These are phyloP conservation scores for Nemophila menziesii DNA, from an alignment of 257 asterid genomes.

Conservation along the genomic window DNA sequence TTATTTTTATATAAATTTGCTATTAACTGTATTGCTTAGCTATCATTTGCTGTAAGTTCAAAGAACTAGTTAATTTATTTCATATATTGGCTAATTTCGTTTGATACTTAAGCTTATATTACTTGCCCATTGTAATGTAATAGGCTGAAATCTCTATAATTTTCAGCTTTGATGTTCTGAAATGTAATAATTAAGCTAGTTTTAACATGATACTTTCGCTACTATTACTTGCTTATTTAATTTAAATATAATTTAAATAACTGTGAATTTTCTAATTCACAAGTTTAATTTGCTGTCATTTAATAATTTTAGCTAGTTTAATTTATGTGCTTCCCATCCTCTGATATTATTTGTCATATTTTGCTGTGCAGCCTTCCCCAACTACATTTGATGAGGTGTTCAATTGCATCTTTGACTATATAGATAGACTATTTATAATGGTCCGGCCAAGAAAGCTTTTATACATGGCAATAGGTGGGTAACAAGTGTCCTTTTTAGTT, in stretches of 20 bases:
- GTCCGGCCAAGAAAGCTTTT: slow-evolving; percentile 86
- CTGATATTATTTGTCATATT: slow-evolving; percentile 7
- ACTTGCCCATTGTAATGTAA: not conserved
- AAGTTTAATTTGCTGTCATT: not conserved
- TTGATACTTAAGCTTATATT: not conserved
- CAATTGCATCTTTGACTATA: slow-evolving; percentile 86
- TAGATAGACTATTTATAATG: slow-evolving; percentile 88
- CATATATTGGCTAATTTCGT: not conserved
- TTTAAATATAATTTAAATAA: no score
- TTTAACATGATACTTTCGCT: no score
- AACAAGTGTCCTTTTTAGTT: slow-evolving; percentile 4
- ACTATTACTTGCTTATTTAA: no score
- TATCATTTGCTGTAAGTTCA: no score
- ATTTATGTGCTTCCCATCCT: not conserved
- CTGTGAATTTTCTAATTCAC: no score
- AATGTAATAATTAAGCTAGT: no score
- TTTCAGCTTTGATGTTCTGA: not conserved
- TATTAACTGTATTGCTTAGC: not conserved
- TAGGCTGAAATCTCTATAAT: not conserved
- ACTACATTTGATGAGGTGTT: slow-evolving; percentile 87
- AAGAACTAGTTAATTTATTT: no score
- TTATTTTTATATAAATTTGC: not conserved
- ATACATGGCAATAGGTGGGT: slow-evolving; percentile 96
- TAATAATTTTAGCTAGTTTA: no score
- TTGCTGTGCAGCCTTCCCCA: slow-evolving; percentile 81